Percentiles rank a stretch among this genome's conserved stretches.
Evolutionary conservation across 176 grass and related monocot species (phyloP).

Genomic region (sorghum (Sorghum bicolor)): Sorghum_bicolor_NCBIv3 NC_012873.2:22573501-22574000

Average conservation of each 20-base stretch:
- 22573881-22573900: conserved; percentile 95
- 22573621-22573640: neutral
- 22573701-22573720: neutral
- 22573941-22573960: conserved; percentile 34
- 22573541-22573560: too few relatives aligned
- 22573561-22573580: too few relatives aligned
- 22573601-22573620: too few relatives aligned
- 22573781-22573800: neutral
- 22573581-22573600: too few relatives aligned
- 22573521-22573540: too few relatives aligned
- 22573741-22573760: neutral
- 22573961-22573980: neutral
- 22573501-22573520: too few relatives aligned
- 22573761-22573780: neutral
- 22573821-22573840: neutral
- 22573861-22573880: conserved; percentile 99
- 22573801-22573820: neutral
- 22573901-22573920: conserved; percentile 96
- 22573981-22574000: conserved; percentile 54
- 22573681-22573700: neutral
- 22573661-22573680: neutral
- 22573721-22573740: neutral
- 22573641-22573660: neutral
- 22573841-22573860: neutral
- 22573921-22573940: conserved; percentile 74